These are phyloP conservation scores for Fusarium praegraminearum DNA, from an alignment of 2,329 filamentous ascomycete species.

Conservation along the genomic window DNA sequence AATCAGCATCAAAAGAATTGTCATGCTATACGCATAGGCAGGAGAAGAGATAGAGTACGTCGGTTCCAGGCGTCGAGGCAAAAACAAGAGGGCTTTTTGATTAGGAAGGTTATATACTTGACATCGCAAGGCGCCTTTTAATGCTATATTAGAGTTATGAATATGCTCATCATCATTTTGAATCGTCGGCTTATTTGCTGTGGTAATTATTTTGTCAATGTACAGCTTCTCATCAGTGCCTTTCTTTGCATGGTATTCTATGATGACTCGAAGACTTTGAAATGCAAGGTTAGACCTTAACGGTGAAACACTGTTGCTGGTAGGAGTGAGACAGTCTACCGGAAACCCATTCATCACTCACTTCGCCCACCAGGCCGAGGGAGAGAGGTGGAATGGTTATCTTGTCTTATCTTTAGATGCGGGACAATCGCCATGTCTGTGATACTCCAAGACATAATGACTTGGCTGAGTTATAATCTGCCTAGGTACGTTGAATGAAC, in stretches of 20 bases:
- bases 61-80: slow-evolving; percentile 34
- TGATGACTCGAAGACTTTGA: slow-evolving; percentile 15
- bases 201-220: not conserved
- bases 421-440: slow-evolving; percentile 5
- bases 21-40: slow-evolving; percentile 10
- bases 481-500: not conserved
- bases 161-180: slow-evolving; percentile 5
- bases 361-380: slow-evolving; percentile 8
- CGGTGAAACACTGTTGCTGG: not conserved
- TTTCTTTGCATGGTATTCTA: not conserved
- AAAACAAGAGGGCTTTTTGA: slow-evolving; percentile 40
- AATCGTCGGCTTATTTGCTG: not conserved
- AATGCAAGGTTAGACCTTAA: not conserved
- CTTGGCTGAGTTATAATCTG: not conserved
- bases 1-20: slow-evolving; percentile 11
- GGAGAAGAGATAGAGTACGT: slow-evolving; percentile 33
- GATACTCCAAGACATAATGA: not conserved
- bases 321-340: not conserved
- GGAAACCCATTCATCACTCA: not conserved
- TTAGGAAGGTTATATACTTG: slow-evolving; percentile 42
- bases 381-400: slow-evolving; percentile 27
- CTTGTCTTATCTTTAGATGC: slow-evolving; percentile 12
- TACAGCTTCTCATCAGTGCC: slow-evolving; percentile 1
- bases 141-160: slow-evolving; percentile 40
- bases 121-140: slow-evolving; percentile 34